Percentiles rank a stretch among this genome's conserved stretches.
These are phyloP conservation scores for Mycena haematopus DNA, from an alignment of 768 basidiomycete genomes.

Conservation along the genomic window DNA sequence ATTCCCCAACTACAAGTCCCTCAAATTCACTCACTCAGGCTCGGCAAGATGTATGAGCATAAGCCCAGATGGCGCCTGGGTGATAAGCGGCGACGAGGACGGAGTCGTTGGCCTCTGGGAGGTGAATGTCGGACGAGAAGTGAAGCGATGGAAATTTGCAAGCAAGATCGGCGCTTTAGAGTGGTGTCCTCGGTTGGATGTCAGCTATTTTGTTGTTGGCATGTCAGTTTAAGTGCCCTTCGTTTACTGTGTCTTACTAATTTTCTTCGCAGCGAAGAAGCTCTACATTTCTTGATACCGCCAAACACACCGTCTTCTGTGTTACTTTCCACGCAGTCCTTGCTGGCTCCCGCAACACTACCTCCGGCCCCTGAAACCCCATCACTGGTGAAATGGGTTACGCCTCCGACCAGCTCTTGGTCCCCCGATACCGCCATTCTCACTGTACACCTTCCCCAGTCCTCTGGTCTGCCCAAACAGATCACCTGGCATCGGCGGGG, in stretches of 20 bases:
- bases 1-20: constrained; percentile 87
- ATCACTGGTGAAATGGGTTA: constrained; percentile 75
- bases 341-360: constrained; percentile 67
- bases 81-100: constrained; percentile 87
- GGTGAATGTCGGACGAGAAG: constrained; percentile 84
- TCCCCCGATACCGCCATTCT: constrained; percentile 64
- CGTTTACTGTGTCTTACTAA: constrained; percentile 10
- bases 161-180: constrained; percentile 83
- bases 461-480: constrained; percentile 78
- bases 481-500: constrained; percentile 93
- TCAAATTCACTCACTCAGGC: constrained; percentile 72
- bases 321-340: constrained; percentile 62
- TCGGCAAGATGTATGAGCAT: constrained; percentile 78
- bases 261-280: constrained; percentile 69
- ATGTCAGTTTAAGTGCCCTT: constrained; percentile 61
- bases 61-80: constrained; percentile 92
- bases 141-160: constrained; percentile 85
- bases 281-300: constrained; percentile 79
- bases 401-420: constrained; percentile 51
- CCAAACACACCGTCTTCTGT: constrained; percentile 73
- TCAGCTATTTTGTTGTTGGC: constrained; percentile 78
- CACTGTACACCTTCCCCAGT: constrained; percentile 64
- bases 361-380: constrained; percentile 62
- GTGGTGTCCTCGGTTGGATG: constrained; percentile 92
- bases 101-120: constrained; percentile 93